Conservation (phyloP, 768 basidiomycete genomes). For the Dendrothele bispora region DNA sequence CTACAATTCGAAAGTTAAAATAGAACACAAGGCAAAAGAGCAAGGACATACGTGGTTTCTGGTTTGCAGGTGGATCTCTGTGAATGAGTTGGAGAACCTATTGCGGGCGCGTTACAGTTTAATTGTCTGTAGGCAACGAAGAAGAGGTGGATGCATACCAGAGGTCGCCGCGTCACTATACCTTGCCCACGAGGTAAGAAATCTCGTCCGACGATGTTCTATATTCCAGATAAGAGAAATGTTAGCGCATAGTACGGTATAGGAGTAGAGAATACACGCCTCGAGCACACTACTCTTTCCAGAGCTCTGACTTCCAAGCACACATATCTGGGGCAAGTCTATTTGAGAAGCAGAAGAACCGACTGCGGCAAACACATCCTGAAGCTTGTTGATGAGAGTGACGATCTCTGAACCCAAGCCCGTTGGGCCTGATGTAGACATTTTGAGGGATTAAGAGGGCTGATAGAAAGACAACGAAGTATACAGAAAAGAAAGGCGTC, state of each 20-base stretch:
- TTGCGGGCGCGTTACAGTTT: slow-evolving; percentile 7
- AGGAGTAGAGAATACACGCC: slow-evolving; percentile 41
- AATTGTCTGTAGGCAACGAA: not conserved
- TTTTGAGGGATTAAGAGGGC: not conserved
- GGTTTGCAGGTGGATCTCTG: slow-evolving; percentile 52
- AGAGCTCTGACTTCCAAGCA: slow-evolving; percentile 88
- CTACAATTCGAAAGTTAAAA: not conserved
- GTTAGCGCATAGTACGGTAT: no score
- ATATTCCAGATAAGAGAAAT: slow-evolving; percentile 8
- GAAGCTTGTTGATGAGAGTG: slow-evolving; percentile 80
- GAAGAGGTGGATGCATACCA: slow-evolving; percentile 55
- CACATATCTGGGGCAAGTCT: slow-evolving; percentile 92
- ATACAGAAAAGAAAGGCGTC: no score
- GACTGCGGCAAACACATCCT: slow-evolving; percentile 86
- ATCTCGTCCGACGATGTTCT: slow-evolving; percentile 98
- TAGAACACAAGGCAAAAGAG: slow-evolving; percentile 7
- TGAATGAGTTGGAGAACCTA: slow-evolving; percentile 95
- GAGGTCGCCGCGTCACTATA: slow-evolving; percentile 95
- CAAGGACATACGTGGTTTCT: slow-evolving; percentile 34
- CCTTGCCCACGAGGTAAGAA: slow-evolving; percentile 98
- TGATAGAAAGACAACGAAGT: not conserved
- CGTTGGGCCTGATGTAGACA: slow-evolving; percentile 48
- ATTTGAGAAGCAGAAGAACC: slow-evolving; percentile 76
- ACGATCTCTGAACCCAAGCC: slow-evolving; percentile 85
- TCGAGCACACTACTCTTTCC: slow-evolving; percentile 93